Base-by-base conservation (phyloP, 2,329 filamentous ascomycete species). In the Fusarium tjaetaba region DNA sequence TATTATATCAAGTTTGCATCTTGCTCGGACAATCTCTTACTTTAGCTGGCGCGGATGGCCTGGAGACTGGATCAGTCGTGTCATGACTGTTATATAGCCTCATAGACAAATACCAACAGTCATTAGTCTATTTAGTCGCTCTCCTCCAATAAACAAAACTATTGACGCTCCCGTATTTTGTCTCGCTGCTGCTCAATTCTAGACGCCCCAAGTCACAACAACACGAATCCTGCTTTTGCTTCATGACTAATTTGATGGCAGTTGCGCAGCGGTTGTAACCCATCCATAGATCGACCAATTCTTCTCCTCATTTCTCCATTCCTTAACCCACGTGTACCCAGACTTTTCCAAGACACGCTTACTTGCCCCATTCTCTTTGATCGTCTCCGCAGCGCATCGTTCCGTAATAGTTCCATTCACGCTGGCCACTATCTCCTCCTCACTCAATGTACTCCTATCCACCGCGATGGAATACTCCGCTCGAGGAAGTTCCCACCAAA, bases 251-350 rank as follows among this genome's bases (percentile, higher is more conserved):
- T 7, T 24, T 4, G 11, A 3, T 22, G 28, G 22, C 13, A 20
- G 15, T 55, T 61, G 46, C 2, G 5, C 52, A 14, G 28, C 43
- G 0, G 45, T 18, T 15, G 43, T 61, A 0, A 64, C 55, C 64
- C 64, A 67, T 39, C 61, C 64, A 36, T 66, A 67, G 22, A 67
- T 60, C 1, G 62, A 59, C 64, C 64, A 67, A 15, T 66, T 28
- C 6, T 49, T 67, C 3, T 45, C 61, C 11, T 67, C 64, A 20
- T 67, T 67, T 28, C 43, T 67, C 64, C 64, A 67, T 9, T 59
- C 38, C 2, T 52, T 67, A 0, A 66, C 43, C 20, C 38, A 38
- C 0, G 1, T 43, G 13, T 51, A 67, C 11, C 43, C 45, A 26
- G 43, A 61, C n/a, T 67, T 67, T 10, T 39, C 51, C 26, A 67